Evolutionary conservation across 139 green algal species (phyloP).

Genomic region (Coelastrella sp.): DNA sequence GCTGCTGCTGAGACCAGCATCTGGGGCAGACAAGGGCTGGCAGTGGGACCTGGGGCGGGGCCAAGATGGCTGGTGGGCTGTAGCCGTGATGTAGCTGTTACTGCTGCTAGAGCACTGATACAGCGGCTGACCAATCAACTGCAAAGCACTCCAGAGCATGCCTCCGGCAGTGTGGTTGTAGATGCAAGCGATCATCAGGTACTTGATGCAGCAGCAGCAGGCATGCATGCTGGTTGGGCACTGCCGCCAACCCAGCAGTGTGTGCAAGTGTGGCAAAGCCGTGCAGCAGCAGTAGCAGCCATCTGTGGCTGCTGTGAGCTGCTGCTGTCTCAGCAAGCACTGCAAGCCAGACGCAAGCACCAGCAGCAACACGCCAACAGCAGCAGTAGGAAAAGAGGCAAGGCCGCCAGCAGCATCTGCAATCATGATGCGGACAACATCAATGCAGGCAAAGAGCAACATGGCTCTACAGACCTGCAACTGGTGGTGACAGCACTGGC

Average conservation of each 20-base stretch:
- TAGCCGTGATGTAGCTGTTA: not conserved
- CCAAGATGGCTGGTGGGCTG: not conserved
- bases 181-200: no score
- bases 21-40: slow-evolving; percentile 1
- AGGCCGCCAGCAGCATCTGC: not conserved
- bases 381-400: not conserved
- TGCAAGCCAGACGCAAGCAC: not conserved
- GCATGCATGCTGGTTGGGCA: not conserved
- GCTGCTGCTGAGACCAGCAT: slow-evolving; percentile 6
- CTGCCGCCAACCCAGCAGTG: not conserved
- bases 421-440: not conserved
- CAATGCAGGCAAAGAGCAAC: not conserved
- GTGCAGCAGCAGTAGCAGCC: slow-evolving; percentile 12
- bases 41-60: not conserved
- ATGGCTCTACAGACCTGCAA: not conserved
- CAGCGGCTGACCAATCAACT: not conserved
- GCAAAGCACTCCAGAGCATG: not conserved
- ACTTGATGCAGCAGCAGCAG: not conserved
- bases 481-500: slow-evolving; percentile 14
- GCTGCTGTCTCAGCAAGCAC: slow-evolving; percentile 14
- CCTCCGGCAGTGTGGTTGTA: no score
- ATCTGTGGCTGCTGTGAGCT: slow-evolving; percentile 15
- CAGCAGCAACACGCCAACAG: not conserved
- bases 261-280: not conserved
- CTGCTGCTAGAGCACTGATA: not conserved